Evolutionary conservation across 768 basidiomycete species (phyloP), one percentile per base, ranked within the genome.

Genomic region (Naganishia friedmannii): DNA sequence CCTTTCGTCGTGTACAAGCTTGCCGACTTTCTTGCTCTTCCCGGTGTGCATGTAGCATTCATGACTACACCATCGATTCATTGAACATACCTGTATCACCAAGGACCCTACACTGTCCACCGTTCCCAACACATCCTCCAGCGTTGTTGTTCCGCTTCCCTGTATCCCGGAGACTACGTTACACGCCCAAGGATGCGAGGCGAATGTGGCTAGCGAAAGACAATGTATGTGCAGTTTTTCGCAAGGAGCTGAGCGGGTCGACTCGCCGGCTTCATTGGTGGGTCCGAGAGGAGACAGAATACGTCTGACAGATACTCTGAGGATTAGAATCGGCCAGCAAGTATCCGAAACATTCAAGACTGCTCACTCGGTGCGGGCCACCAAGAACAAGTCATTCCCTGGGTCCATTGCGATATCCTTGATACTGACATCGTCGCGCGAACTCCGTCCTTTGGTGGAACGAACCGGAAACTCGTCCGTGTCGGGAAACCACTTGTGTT

Each of bases 401-500:
- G 78, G 78, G 74, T 80, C 79, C 32, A 79, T 77, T 6, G 79
- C 76, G 58, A 80, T 77, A 34, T 80, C 79, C 19, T 75, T 68
- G 26, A 80, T 73, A 26, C 72, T 71, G 53, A 37, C 76, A 73
- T 7, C 66, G 56, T 46, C 42, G 60, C 45, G 73, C 65, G 37
- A 1, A 12, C 34, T 7, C 34, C 31, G 12, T 37, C 13, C 34
- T 23, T 17, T 13, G 21, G 13, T 21, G 15, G 57, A 10, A 39
- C 31, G 57, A 21, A 34, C 5, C 19, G 57, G 37, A 19, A 63
- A 63, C 42, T 63, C 60, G 23, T 63, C 23, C 26, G 26, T 42
- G 29, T 63, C 42, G 21, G 60, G 60, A 19, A 63, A 63, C 65
- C 65, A 66, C 31, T 66, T 66, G 19, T 45, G 23, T 48, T 66